These are phyloP conservation scores for Lophiostoma macrostomum DNA, from an alignment of 495 filamentous ascomycete species.

Conservation along the genomic window DNA sequence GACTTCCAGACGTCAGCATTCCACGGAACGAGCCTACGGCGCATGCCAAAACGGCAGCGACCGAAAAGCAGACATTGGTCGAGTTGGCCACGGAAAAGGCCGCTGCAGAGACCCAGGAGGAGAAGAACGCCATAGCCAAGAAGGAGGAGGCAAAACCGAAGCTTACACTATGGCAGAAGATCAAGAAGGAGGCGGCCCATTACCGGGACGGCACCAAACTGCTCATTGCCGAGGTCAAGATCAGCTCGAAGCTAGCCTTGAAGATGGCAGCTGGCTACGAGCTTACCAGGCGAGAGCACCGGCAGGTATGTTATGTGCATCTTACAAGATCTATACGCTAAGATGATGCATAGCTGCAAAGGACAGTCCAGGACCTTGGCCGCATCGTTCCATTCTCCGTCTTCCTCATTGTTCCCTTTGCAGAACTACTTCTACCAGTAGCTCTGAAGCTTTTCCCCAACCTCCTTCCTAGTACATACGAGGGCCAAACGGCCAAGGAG, in stretches of 20 bases:
- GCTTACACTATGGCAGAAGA: conserved; percentile 81
- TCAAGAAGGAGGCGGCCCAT: conserved; percentile 87
- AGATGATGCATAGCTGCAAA: conserved; percentile 64
- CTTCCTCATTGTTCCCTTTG: conserved; percentile 95
- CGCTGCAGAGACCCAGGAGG: conserved; percentile 43
- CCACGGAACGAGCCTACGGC: conserved; percentile 42
- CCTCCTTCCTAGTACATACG: conserved; percentile 93
- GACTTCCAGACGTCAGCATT: conserved; percentile 34
- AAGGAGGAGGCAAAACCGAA: conserved; percentile 82
- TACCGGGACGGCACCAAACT: conserved; percentile 99
- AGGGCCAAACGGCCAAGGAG: conserved; percentile 85
- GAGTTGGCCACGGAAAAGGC: conserved; percentile 51
- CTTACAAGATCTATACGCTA: no score
- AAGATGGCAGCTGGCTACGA: conserved; percentile 99
- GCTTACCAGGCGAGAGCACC: conserved; percentile 85
- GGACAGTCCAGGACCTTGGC: conserved; percentile 89
- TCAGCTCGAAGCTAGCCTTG: conserved; percentile 82
- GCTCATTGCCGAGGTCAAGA: conserved; percentile 85
- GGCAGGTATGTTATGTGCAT: no score
- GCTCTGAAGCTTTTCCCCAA: conserved; percentile 95
- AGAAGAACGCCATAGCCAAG: conserved; percentile 52
- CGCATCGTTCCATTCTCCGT: conserved; percentile 94
- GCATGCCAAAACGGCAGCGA: conserved; percentile 45
- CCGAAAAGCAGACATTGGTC: conserved; percentile 44
- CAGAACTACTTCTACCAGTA: conserved; percentile 89